phyloP scores from a whole-genome alignment of 257 asterid genomes.

The Rehmannia glutinosa region DNA sequence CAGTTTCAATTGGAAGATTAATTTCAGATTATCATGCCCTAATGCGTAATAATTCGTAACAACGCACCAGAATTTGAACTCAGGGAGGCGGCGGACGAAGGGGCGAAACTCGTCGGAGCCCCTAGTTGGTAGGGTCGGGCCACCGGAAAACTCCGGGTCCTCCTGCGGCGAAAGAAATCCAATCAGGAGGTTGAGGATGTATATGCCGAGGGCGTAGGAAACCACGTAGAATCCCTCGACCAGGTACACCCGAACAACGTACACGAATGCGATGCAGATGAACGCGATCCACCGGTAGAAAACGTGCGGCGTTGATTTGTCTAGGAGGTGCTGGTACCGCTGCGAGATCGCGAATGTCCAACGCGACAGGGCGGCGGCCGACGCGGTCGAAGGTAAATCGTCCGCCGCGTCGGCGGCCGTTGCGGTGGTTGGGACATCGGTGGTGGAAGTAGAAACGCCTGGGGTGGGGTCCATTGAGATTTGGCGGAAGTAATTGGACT shows the following conservation, averaged over 20 bases:
- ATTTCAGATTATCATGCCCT: not conserved
- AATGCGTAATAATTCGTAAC: not conserved
- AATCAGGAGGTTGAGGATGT: conserved; percentile 41
- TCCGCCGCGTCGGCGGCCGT: conserved; percentile 1
- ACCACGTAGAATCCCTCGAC: conserved; percentile 50
- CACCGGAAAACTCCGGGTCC: conserved; percentile 45
- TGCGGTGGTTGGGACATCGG: not conserved
- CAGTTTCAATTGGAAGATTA: not conserved
- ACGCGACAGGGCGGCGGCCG: conserved; percentile 10
- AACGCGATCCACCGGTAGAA: conserved; percentile 53
- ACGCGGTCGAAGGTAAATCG: conserved; percentile 2
- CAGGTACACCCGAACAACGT: conserved; percentile 42
- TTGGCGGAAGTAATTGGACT: not conserved
- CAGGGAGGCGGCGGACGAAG: conserved; percentile 52
- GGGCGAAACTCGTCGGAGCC: conserved; percentile 57
- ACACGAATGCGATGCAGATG: conserved; percentile 31
- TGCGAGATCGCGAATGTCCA: conserved; percentile 25
- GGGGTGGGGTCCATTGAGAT: conserved; percentile 21
- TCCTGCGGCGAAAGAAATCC: conserved; percentile 50
- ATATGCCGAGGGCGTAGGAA: conserved; percentile 46
- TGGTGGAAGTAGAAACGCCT: conserved; percentile 16
- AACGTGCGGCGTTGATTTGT: conserved; percentile 38
- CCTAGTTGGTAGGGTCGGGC: conserved; percentile 37
- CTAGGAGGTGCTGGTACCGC: conserved; percentile 45
- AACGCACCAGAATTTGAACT: conserved; percentile 48